phyloP scores from a whole-genome alignment of 345 rosid genomes.

The Capsella bursapastoris region DNA sequence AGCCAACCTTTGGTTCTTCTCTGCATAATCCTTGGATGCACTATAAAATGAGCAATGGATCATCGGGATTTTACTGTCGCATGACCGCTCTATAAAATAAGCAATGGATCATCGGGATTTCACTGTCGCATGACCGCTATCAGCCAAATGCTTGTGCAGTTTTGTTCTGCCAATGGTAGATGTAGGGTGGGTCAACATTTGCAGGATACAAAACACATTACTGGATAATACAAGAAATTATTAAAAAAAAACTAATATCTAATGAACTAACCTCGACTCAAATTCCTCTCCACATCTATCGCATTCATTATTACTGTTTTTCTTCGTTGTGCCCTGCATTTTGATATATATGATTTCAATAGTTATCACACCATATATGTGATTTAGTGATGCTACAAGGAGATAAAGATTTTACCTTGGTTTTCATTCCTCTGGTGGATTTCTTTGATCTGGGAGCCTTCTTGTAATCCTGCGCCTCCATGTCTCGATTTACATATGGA shows the following conservation, averaged over 20 bases:
- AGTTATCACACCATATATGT: conserved; percentile 1
- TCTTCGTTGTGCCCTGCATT: conserved; percentile 63
- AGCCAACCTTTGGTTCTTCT: conserved; percentile 26
- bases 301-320: conserved; percentile 57
- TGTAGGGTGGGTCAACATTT: conserved; percentile 13
- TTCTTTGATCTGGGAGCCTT: conserved; percentile 63
- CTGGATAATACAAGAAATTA: conserved; percentile 11
- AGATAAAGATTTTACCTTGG: conserved; percentile 58
- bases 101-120: no score
- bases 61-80: conserved; percentile 61
- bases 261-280: conserved; percentile 67
- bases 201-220: background rate
- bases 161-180: conserved; percentile 58
- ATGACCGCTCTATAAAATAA: conserved; percentile 52
- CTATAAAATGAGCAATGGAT: conserved; percentile 28
- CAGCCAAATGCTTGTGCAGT: conserved; percentile 78
- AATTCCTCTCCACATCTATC: conserved; percentile 86
- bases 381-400: conserved; percentile 16
- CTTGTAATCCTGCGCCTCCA: conserved; percentile 43
- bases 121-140: conserved; percentile 70
- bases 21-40: conserved; percentile 27
- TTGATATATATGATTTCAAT: conserved; percentile 15
- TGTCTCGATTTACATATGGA: conserved; percentile 27
- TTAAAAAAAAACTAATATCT: conserved; percentile 5
- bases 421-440: conserved; percentile 77